Base-by-base conservation (phyloP, 805 yeast genomes). In the Hanseniaspora nectarophila region DNA sequence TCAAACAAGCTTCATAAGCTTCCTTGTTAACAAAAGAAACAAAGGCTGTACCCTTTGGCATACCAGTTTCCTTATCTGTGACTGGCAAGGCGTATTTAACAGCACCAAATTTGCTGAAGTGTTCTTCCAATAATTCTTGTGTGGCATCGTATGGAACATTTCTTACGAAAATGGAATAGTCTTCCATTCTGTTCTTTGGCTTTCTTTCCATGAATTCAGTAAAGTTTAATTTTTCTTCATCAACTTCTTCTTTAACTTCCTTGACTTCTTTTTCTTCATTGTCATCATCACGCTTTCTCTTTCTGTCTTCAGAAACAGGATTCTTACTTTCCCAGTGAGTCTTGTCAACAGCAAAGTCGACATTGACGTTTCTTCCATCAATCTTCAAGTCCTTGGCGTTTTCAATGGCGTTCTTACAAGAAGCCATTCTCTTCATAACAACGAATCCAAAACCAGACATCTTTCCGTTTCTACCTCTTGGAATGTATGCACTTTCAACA, bases 371-470 rank as follows among this genome's bases (percentile, higher is more conserved):
- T 67, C 98, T 79, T 2, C 88, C 97, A 60, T 80, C 87, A 51
- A 92, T 85, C 66, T 85, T 80, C 63, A 89, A 68, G 7, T 84
- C 95, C 48, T 72, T 75, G 21, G 80, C 72, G 32, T 75, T 87
- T 59, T 85, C 85, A 33, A 89, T 79, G 1, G 96, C 97, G 53
- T 70, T 73, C 59, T 78, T 81, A 46, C 98, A 97, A 56, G 82
- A 78, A 28, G 77, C 68, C 56, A 79, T 73, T 61, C 82, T 85
- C 61, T 79, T 79, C 95, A 92, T 84, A 0, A 92, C 83, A 9
- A 92, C 88, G 66, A 92, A 92, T 0, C 88, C 98, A 74, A 90
- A 92, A 10, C 98, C 98, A 55, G 82, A 71, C 92, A 92, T 84
- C 64, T 77, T 81, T 15, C 96, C 95, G 46, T 87, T 94, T 45